Evolutionary conservation across 495 filamentous ascomycete genomes (phyloP).

Genomic region (Lasiosphaeria miniovina): DNA sequence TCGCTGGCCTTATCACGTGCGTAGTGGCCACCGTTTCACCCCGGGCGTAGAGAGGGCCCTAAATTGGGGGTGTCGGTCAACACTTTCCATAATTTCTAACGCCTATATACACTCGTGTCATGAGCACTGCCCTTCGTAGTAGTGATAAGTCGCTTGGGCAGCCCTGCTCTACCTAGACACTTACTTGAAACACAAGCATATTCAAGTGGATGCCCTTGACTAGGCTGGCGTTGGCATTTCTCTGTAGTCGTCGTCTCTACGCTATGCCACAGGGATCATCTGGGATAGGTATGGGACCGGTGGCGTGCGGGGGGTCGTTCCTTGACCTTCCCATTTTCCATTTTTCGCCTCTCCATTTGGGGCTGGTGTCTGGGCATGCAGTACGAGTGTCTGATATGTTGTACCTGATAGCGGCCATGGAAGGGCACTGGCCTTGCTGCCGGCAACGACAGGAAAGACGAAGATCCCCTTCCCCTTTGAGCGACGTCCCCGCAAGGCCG

Average conservation of each 20-base stretch:
- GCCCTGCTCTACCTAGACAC: constrained; percentile 14
- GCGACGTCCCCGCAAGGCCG: not conserved
- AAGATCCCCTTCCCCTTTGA: constrained; percentile 22
- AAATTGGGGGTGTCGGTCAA: not conserved
- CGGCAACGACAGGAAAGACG: constrained; percentile 1
- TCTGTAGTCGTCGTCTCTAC: not conserved
- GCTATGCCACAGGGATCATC: not conserved
- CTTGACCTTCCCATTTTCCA: not conserved
- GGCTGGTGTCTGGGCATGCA: not conserved
- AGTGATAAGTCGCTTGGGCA: constrained; percentile 22
- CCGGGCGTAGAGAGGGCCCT: not conserved
- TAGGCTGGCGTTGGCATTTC: not conserved
- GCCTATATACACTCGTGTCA: constrained; percentile 13
- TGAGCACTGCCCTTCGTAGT: constrained; percentile 15
- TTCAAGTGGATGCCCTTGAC: not conserved
- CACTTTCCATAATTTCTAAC: constrained; percentile 11
- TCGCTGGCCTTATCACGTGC: not conserved
- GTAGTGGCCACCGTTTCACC: not conserved
- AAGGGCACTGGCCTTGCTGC: not conserved
- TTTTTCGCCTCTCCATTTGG: not conserved
- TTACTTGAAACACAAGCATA: constrained; percentile 12
- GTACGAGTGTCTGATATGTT: not conserved
- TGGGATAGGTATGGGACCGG: not conserved
- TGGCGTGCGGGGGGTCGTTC: not conserved
- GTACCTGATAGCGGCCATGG: not conserved